A percentile compares a stretch with the other conserved stretches of the same genome.
phyloP scores from a whole-genome alignment of 176 grass and related monocot genomes.

The Lolium multiflorum region DNA sequence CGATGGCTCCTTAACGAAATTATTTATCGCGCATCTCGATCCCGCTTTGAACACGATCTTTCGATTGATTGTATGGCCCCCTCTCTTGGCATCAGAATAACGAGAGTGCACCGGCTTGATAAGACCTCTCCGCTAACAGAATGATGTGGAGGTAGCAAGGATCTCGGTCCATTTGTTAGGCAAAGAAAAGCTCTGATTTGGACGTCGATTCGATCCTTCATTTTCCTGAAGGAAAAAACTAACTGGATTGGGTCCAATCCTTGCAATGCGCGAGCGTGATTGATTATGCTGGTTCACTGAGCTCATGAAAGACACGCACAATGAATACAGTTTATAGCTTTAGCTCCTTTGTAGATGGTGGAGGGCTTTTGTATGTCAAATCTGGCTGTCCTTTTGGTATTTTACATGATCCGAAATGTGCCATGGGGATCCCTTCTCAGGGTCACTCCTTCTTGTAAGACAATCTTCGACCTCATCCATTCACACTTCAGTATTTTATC shows the following conservation, averaged over 20 bases:
- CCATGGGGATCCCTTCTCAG: not conserved
- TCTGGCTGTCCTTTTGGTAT: not conserved
- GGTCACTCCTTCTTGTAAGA: not conserved
- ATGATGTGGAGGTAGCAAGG: not conserved
- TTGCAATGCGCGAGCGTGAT: not conserved
- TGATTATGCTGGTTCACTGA: not conserved
- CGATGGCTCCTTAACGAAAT: not conserved
- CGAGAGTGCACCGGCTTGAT: constrained; percentile 1
- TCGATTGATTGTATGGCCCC: not conserved
- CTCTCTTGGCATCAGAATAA: constrained; percentile 16
- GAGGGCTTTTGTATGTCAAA: not conserved
- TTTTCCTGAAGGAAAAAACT: not conserved
- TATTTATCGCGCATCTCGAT: not conserved
- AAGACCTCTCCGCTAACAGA: constrained; percentile 19
- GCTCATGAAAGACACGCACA: not conserved
- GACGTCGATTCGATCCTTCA: constrained; percentile 26
- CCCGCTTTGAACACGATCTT: constrained; percentile 20
- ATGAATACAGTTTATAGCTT: not conserved
- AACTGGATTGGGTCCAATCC: not conserved
- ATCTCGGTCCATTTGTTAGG: constrained; percentile 27
- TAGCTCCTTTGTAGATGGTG: not conserved
- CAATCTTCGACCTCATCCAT: not conserved
- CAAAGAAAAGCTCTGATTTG: constrained; percentile 21
- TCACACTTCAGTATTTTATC: not conserved
- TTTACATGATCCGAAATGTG: not conserved